phyloP scores from a whole-genome alignment of 2,329 filamentous ascomycete genomes.

The Hysterium pulicare region DNA sequence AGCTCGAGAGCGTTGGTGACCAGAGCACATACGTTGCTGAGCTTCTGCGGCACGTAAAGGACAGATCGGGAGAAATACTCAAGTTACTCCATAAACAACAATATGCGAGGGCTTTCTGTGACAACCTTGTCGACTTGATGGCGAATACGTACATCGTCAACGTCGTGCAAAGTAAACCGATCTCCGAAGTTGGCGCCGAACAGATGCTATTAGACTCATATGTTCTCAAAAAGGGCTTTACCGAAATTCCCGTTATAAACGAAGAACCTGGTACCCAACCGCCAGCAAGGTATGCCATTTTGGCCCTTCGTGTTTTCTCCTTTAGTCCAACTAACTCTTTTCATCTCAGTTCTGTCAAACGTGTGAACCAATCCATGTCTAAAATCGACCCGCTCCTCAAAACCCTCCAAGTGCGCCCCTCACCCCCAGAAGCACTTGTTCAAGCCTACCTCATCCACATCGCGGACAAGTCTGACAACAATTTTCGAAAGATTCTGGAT shows the following conservation, averaged over 20 bases:
- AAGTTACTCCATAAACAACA: constrained; percentile 80
- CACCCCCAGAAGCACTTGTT: constrained; percentile 87
- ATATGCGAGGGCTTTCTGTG: constrained; percentile 90
- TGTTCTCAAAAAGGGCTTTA: constrained; percentile 75
- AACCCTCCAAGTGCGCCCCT: constrained; percentile 88
- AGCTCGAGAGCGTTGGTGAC: constrained; percentile 88
- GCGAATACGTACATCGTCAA: constrained; percentile 75
- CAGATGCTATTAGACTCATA: constrained; percentile 98
- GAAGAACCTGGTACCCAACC: constrained; percentile 57
- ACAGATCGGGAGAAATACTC: constrained; percentile 70
- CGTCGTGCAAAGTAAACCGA: constrained; percentile 83
- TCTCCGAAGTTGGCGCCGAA: constrained; percentile 91
- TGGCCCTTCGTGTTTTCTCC: too few species aligned
- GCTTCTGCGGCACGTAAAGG: constrained; percentile 69
- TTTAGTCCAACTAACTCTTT: constrained; percentile 19
- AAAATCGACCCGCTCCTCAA: constrained; percentile 92
- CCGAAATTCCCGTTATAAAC: constrained; percentile 63
- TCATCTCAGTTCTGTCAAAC: constrained; percentile 69
- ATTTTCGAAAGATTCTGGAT: constrained; percentile 95
- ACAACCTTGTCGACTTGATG: constrained; percentile 89
- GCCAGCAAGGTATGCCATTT: constrained; percentile 42
- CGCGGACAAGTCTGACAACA: constrained; percentile 84
- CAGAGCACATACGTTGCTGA: constrained; percentile 90
- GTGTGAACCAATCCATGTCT: constrained; percentile 77
- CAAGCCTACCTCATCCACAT: constrained; percentile 98